Evolutionary conservation across 129 eudicot genomes (phyloP).

Genomic region (Escallonia herrerae): DNA sequence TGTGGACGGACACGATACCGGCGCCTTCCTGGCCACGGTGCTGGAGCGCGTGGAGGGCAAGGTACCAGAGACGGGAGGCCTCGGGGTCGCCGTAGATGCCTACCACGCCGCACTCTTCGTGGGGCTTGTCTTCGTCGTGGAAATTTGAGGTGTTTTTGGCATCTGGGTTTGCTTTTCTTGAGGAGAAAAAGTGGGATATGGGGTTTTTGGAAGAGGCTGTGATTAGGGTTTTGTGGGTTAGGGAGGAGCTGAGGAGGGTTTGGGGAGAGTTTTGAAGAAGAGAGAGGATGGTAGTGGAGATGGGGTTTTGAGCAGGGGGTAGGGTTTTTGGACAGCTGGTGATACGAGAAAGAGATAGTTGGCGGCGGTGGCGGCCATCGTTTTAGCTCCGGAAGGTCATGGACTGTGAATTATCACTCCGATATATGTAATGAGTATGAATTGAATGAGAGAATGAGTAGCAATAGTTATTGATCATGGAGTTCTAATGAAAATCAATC

Average conservation of each 20-base stretch:
- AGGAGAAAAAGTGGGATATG: slow-evolving; percentile 26
- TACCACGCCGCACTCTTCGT: slow-evolving; percentile 96
- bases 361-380: slow-evolving; percentile 16
- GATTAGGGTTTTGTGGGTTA: neutral
- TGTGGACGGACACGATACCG: slow-evolving; percentile 69
- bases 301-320: slow-evolving; percentile 9
- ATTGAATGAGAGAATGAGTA: no score
- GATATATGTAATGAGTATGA: no score
- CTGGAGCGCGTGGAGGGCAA: slow-evolving; percentile 87
- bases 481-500: no score
- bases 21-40: slow-evolving; percentile 99
- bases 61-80: slow-evolving; percentile 82
- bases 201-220: slow-evolving; percentile 39
- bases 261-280: slow-evolving; percentile 16
- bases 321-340: slow-evolving; percentile 10
- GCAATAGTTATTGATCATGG: no score
- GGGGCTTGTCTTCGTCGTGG: slow-evolving; percentile 54
- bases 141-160: neutral
- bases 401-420: neutral
- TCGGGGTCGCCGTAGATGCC: slow-evolving; percentile 95
- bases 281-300: slow-evolving; percentile 12
- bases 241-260: slow-evolving; percentile 12
- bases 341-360: slow-evolving; percentile 6
- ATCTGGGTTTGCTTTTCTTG: slow-evolving; percentile 19
- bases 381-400: slow-evolving; percentile 6